These are phyloP conservation scores for Candida ascalaphidarum DNA, from an alignment of 805 yeast genomes.

Conservation along the genomic window DNA sequence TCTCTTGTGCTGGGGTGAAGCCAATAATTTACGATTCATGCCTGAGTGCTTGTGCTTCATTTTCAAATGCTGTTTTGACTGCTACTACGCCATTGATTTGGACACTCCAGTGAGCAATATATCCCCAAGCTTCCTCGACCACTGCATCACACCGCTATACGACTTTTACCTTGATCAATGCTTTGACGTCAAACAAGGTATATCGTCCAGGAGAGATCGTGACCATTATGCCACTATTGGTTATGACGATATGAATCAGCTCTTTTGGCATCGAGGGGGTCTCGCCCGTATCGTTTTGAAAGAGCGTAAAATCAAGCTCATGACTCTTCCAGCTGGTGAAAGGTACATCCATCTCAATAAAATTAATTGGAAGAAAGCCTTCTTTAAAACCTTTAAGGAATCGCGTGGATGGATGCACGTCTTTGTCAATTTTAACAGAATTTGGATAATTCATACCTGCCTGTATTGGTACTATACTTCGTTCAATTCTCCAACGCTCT, in stretches of 20 bases:
- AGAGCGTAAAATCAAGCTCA: slow-evolving; percentile 35
- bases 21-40: slow-evolving; percentile 76
- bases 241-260: slow-evolving; percentile 83
- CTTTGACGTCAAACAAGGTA: slow-evolving; percentile 36
- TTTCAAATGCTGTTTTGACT: slow-evolving; percentile 72
- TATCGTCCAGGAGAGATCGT: slow-evolving; percentile 39
- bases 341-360: slow-evolving; percentile 47
- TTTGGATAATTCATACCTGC: slow-evolving; percentile 70
- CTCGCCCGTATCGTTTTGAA: slow-evolving; percentile 45
- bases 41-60: slow-evolving; percentile 86
- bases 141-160: slow-evolving; percentile 68
- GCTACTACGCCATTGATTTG: slow-evolving; percentile 41
- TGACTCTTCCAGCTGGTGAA: slow-evolving; percentile 45
- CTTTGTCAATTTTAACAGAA: slow-evolving; percentile 63
- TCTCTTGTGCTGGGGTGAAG: slow-evolving; percentile 83
- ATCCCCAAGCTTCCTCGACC: slow-evolving; percentile 46
- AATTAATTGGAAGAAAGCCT: slow-evolving; percentile 59
- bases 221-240: slow-evolving; percentile 72
- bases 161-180: slow-evolving; percentile 48
- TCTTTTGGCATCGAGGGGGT: slow-evolving; percentile 76
- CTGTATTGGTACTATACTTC: slow-evolving; percentile 73
- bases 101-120: slow-evolving; percentile 18
- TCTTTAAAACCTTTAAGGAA: slow-evolving; percentile 70
- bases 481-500: slow-evolving; percentile 59
- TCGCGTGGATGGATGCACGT: slow-evolving; percentile 72